phyloP scores from a whole-genome alignment of 441 rosid genomes.

The Flueggea neowawraea region DNA sequence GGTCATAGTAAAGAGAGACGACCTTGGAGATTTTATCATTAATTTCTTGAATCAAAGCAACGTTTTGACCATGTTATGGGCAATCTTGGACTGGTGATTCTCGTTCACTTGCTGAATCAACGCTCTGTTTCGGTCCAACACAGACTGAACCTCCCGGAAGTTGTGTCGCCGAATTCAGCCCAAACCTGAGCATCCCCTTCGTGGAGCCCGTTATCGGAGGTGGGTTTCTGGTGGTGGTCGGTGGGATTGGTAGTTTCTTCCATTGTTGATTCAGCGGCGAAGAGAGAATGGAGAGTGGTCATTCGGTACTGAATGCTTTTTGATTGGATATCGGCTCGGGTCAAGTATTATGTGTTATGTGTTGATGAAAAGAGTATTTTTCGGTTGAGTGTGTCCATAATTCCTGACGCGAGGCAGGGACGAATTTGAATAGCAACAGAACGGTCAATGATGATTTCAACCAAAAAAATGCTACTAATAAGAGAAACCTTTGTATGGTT shows the following conservation, averaged over 20 bases:
- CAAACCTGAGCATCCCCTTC: slow-evolving; percentile 62
- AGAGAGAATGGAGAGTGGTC: background rate
- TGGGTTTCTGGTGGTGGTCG: background rate
- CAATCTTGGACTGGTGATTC: slow-evolving; percentile 75
- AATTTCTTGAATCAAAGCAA: slow-evolving; percentile 77
- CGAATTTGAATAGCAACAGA: too few species aligned
- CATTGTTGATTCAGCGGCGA: slow-evolving; percentile 24
- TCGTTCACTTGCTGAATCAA: slow-evolving; percentile 88
- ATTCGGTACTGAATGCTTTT: too few species aligned
- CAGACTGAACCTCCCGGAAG: slow-evolving; percentile 70
- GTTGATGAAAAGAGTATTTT: too few species aligned
- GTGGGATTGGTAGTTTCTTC: slow-evolving; percentile 18
- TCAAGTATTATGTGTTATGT: too few species aligned
- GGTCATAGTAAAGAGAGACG: slow-evolving; percentile 71
- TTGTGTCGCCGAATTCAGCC: slow-evolving; percentile 43
- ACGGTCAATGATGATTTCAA: too few species aligned
- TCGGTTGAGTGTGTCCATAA: too few species aligned
- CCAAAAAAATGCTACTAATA: too few species aligned
- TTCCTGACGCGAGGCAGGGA: too few species aligned
- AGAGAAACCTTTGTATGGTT: too few species aligned
- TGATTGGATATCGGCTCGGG: too few species aligned
- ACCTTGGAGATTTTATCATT: slow-evolving; percentile 85
- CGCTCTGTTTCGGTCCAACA: slow-evolving; percentile 74
- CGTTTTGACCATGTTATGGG: slow-evolving; percentile 92
- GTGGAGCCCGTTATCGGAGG: slow-evolving; percentile 20